Conservation (phyloP, 2,329 filamentous ascomycete genomes). For the Triangularia verruculosa region DNA sequence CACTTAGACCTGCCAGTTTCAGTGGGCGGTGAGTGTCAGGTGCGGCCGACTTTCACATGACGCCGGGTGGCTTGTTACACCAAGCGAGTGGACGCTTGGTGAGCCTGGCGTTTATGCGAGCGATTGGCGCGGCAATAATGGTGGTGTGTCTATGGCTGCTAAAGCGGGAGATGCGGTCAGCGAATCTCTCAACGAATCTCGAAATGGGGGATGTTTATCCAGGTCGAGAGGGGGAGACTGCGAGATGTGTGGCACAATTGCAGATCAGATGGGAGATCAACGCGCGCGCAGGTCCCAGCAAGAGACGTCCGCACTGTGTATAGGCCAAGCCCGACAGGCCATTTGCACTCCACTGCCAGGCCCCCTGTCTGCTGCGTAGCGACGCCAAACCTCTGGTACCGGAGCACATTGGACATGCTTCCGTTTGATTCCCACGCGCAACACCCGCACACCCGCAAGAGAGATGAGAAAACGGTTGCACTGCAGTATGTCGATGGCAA, state of each 20-base stretch:
- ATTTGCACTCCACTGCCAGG: background rate
- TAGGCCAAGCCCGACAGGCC: background rate
- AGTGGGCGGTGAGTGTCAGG: background rate
- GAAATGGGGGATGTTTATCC: background rate
- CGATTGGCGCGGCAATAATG: background rate
- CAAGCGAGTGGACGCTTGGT: background rate
- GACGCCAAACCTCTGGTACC: slow-evolving; percentile 10
- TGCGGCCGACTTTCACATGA: background rate
- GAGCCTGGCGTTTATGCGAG: background rate
- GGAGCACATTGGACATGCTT: background rate
- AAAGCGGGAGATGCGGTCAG: background rate
- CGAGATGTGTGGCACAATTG: background rate
- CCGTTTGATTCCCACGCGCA: background rate
- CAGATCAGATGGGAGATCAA: background rate
- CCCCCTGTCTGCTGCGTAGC: slow-evolving; percentile 3
- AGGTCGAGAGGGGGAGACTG: background rate
- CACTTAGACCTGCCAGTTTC: background rate
- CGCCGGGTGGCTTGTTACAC: background rate
- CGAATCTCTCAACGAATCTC: background rate
- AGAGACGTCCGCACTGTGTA: background rate
- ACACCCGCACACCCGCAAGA: background rate
- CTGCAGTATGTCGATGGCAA: background rate
- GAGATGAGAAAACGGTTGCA: background rate
- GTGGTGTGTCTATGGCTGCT: background rate
- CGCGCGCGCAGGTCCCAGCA: background rate